Evolutionary conservation across 768 basidiomycete species (phyloP).

Genomic region (Coprinopsis strossmayeri): DNA sequence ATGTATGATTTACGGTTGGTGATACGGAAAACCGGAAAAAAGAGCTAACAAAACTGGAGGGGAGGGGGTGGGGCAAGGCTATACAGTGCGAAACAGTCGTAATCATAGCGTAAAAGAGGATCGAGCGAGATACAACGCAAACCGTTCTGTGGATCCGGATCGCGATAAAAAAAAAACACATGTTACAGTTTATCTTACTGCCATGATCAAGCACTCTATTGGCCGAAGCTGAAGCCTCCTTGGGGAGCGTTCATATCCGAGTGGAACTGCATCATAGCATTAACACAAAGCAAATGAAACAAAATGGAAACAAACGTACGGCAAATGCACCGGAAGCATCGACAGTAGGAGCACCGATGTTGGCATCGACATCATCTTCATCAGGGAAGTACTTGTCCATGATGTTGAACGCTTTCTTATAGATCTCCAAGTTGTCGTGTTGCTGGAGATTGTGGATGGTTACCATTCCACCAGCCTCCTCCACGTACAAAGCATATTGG

Average conservation of each 20-base stretch:
- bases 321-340: slow-evolving; percentile 71
- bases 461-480: slow-evolving; percentile 98
- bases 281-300: slow-evolving; percentile 10
- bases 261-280: slow-evolving; percentile 54
- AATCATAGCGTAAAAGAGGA: neutral
- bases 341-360: slow-evolving; percentile 68
- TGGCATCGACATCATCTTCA: slow-evolving; percentile 89
- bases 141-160: slow-evolving; percentile 2
- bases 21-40: slow-evolving; percentile 9
- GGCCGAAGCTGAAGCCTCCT: slow-evolving; percentile 94
- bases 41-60: neutral
- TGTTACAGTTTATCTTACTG: too few relatives aligned
- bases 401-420: slow-evolving; percentile 99
- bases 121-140: neutral
- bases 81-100: neutral
- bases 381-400: slow-evolving; percentile 99
- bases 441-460: slow-evolving; percentile 99
- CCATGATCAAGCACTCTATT: slow-evolving; percentile 23
- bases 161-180: slow-evolving; percentile 12
- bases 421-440: slow-evolving; percentile 99
- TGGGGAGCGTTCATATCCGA: slow-evolving; percentile 82
- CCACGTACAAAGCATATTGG: slow-evolving; percentile 90
- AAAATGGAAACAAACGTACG: slow-evolving; percentile 34
- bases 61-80: neutral
- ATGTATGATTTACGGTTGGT: too few relatives aligned